Conservation (phyloP, 176 grass and related monocot species). For the Phragmites australis region DNA sequence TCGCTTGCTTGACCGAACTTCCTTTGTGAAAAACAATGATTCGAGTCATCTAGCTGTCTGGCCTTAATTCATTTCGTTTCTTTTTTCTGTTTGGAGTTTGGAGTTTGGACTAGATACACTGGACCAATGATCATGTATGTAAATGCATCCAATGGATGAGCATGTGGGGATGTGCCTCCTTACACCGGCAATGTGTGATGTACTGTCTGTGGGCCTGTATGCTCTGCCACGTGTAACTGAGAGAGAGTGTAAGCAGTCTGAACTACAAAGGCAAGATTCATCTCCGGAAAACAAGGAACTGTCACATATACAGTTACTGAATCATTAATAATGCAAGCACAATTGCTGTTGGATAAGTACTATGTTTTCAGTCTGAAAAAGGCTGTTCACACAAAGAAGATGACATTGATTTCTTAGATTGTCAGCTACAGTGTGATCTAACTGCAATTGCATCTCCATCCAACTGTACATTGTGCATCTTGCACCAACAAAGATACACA, state of each 20-base stretch:
- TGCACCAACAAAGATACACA: not conserved
- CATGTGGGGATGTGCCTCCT: not conserved
- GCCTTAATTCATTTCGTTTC: not conserved
- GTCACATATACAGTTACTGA: no score
- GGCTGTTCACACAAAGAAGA: not conserved
- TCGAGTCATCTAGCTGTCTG: not conserved
- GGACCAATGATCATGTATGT: slow-evolving; percentile 10
- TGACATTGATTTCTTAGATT: not conserved
- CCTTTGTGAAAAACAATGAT: slow-evolving; percentile 1
- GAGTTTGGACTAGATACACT: slow-evolving; percentile 14
- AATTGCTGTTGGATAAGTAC: no score
- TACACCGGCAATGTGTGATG: slow-evolving; percentile 9
- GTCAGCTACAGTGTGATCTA: not conserved
- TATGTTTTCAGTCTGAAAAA: not conserved
- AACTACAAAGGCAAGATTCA: not conserved
- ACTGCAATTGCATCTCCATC: not conserved
- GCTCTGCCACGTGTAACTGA: not conserved
- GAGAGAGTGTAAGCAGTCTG: no score
- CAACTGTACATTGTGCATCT: not conserved
- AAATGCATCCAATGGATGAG: not conserved
- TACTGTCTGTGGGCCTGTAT: not conserved
- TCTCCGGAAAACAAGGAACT: not conserved
- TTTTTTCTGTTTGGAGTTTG: not conserved
- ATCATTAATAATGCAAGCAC: no score
- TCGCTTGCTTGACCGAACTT: slow-evolving; percentile 12